These are phyloP conservation scores for Nymphaea thermarum DNA, from an alignment of 164 flowering plant species.

Conservation along the genomic window DNA sequence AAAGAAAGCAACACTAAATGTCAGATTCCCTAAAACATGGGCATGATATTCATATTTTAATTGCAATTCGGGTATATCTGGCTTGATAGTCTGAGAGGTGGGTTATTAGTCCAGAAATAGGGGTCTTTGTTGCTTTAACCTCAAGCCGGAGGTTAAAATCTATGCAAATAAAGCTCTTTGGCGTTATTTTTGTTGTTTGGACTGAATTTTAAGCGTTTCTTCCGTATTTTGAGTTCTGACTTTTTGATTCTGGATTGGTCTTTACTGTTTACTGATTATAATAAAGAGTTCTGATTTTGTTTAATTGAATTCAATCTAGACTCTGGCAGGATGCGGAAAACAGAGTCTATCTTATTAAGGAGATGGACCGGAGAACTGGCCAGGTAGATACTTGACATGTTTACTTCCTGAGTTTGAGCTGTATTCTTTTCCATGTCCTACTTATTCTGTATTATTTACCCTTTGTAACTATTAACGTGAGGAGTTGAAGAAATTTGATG, in stretches of 20 bases:
- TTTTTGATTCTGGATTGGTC: neutral
- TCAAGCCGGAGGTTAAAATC: neutral
- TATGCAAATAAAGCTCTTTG: neutral
- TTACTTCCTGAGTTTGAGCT: neutral
- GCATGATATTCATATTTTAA: neutral
- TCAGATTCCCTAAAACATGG: neutral
- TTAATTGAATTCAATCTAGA: slow-evolving; percentile 18
- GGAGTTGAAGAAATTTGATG: neutral
- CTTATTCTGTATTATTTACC: neutral
- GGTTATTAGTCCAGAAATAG: neutral
- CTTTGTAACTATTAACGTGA: neutral
- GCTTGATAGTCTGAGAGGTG: neutral
- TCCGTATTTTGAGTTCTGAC: neutral
- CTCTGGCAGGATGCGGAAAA: slow-evolving; percentile 90
- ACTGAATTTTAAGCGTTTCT: neutral
- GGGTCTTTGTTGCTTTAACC: neutral
- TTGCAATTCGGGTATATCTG: neutral
- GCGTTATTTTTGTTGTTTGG: neutral
- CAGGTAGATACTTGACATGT: slow-evolving; percentile 30
- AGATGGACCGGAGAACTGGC: slow-evolving; percentile 84
- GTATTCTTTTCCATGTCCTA: neutral
- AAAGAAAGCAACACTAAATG: neutral
- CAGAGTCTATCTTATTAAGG: slow-evolving; percentile 68
- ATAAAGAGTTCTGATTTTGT: neutral
- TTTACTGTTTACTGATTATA: neutral